Percentiles rank a stretch among this genome's conserved stretches.
phyloP scores from a whole-genome alignment of 345 rosid species.

The Eucalyptus shirleyi region DNA sequence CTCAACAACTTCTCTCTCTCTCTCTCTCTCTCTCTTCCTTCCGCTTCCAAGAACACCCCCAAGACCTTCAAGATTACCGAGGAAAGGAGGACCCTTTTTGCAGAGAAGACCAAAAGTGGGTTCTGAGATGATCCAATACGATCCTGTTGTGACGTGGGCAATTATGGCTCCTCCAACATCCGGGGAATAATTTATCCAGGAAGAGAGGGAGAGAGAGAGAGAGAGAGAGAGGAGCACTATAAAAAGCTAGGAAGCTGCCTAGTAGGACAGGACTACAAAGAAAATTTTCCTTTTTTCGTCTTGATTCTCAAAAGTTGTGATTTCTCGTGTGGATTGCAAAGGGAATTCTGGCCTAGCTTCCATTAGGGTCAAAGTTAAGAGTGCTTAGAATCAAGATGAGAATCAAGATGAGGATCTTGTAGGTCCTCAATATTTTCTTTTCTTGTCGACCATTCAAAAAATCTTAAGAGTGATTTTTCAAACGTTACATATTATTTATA shows the following conservation, averaged over 20 bases:
- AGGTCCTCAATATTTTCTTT: background rate
- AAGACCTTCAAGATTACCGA: background rate
- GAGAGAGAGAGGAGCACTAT: background rate
- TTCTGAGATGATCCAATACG: background rate
- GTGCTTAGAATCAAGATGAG: background rate
- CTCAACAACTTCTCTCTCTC: background rate
- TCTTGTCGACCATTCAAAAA: fast-evolving
- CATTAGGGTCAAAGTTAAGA: background rate
- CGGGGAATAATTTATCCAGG: background rate
- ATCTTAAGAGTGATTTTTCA: background rate
- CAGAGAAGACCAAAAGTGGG: background rate
- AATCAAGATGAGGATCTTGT: background rate
- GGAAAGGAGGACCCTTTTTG: background rate
- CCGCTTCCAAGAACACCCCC: background rate
- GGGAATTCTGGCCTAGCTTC: background rate
- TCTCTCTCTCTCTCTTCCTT: conserved; percentile 1
- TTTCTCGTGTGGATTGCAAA: background rate
- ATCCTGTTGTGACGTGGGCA: background rate
- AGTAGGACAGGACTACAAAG: background rate
- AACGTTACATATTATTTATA: background rate
- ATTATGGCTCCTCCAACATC: background rate
- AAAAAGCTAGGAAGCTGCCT: background rate
- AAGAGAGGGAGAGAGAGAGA: background rate
- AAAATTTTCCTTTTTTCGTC: background rate
- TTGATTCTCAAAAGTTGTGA: background rate